Evolutionary conservation across 2,329 filamentous ascomycete species (phyloP).

Genomic region (Diaporthe longicolla): DNA sequence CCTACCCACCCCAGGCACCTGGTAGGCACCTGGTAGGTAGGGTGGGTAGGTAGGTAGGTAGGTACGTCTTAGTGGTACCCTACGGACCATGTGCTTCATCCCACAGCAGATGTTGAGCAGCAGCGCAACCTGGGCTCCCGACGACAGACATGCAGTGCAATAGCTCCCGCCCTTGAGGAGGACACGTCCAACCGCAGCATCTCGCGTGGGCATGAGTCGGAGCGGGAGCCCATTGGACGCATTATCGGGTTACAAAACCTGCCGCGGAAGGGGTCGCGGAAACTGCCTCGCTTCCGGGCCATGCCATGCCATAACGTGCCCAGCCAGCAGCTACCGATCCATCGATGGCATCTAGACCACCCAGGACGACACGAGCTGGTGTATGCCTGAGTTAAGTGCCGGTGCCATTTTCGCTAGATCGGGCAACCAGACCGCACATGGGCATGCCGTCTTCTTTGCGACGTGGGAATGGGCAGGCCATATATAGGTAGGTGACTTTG

Average conservation of each 20-base stretch:
- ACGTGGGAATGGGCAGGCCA: background rate
- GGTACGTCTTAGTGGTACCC: background rate
- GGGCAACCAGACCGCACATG: background rate
- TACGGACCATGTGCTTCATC: background rate
- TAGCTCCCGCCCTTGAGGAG: background rate
- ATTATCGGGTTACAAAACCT: constrained; percentile 23
- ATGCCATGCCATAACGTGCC: constrained; percentile 20
- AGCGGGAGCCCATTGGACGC: constrained; percentile 10
- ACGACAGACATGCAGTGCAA: background rate
- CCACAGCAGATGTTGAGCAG: background rate
- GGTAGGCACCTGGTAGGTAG: background rate
- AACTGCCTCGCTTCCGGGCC: constrained; percentile 22
- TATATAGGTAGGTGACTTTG: no score
- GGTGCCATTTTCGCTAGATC: constrained; percentile 6
- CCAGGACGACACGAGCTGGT: background rate
- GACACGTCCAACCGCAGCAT: background rate
- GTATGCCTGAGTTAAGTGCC: background rate
- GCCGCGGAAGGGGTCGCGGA: constrained; percentile 27
- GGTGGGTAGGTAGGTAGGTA: background rate
- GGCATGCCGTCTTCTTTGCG: background rate
- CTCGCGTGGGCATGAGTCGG: constrained; percentile 33
- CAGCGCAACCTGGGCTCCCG: background rate
- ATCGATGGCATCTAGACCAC: background rate
- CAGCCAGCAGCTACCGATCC: constrained; percentile 20
- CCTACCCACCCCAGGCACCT: background rate